Conservation (phyloP, 1,139 yeast species). For the Lodderomyces oxycetoniae region DNA sequence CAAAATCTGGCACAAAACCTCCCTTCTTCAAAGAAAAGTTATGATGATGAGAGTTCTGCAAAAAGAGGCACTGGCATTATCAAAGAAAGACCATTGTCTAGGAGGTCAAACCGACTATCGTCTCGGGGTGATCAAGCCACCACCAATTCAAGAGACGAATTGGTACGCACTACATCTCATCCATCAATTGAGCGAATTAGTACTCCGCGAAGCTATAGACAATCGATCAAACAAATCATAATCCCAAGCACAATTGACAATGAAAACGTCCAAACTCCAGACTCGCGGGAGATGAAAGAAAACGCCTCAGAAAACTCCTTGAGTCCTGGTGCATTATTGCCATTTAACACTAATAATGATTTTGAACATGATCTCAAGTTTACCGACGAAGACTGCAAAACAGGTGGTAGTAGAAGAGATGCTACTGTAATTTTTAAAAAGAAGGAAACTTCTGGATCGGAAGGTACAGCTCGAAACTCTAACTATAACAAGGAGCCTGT, state of each 20-base stretch:
- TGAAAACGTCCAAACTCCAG: conserved; percentile 12
- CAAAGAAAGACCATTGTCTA: too few relatives aligned
- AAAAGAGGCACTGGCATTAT: too few relatives aligned
- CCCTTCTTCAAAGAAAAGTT: too few relatives aligned
- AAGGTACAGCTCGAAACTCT: not conserved
- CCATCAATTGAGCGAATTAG: conserved; percentile 5
- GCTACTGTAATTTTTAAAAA: conserved; percentile 3
- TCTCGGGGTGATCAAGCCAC: too few relatives aligned
- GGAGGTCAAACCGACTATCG: too few relatives aligned
- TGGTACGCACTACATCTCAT: conserved; percentile 1
- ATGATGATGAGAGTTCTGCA: too few relatives aligned
- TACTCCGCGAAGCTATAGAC: conserved; percentile 2
- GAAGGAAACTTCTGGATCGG: not conserved
- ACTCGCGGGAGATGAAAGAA: conserved; percentile 6
- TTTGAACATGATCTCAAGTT: conserved; percentile 5
- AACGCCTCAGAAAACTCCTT: not conserved
- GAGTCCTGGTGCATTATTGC: not conserved
- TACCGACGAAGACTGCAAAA: not conserved
- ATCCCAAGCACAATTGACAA: conserved; percentile 11
- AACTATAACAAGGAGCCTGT: not conserved
- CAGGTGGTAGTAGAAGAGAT: conserved; percentile 1
- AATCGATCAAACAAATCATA: not conserved
- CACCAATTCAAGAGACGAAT: too few relatives aligned
- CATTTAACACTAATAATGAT: conserved; percentile 11
- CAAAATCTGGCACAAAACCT: not conserved